These are phyloP conservation scores for Voacanga thouarsii DNA, from an alignment of 257 asterid genomes.

Conservation along the genomic window DNA sequence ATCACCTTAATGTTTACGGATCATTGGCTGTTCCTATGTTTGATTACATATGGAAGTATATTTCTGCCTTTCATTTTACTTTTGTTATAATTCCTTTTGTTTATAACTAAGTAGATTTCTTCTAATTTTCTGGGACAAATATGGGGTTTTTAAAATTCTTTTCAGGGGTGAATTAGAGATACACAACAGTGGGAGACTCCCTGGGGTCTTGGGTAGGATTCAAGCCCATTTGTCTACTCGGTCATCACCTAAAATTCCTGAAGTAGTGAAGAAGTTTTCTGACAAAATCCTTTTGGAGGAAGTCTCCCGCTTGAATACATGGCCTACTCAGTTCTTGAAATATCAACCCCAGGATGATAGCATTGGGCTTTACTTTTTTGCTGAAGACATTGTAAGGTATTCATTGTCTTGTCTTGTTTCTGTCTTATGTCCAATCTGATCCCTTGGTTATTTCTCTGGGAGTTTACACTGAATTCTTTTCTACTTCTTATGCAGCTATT, in stretches of 20 bases:
- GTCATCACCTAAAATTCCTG: conserved; percentile 22
- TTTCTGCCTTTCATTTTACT: neutral
- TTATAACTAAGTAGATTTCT: neutral
- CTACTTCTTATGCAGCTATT: conserved; percentile 17
- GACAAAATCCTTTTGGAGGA: conserved; percentile 20
- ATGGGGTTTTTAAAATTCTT: neutral
- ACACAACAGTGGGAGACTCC: conserved; percentile 3
- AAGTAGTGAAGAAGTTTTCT: conserved; percentile 22
- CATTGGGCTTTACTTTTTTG: conserved; percentile 27
- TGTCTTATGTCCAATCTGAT: neutral
- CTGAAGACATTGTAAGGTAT: conserved; percentile 20
- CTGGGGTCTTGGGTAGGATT: conserved; percentile 14
- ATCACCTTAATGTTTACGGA: conserved; percentile 7
- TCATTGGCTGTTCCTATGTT: conserved; percentile 16
- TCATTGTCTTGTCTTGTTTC: conserved; percentile 2
- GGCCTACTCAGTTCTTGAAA: conserved; percentile 24
- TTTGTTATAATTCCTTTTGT: neutral
- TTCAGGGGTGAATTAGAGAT: conserved; percentile 21
- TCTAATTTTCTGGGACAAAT: neutral
- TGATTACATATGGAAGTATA: conserved; percentile 25
- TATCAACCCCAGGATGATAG: conserved; percentile 15
- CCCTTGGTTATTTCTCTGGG: neutral
- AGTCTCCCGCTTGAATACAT: conserved; percentile 18
- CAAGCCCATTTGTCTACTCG: conserved; percentile 24
- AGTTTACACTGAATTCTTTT: neutral